Conservation (phyloP, 305 asterid species). For the Salvia sclarea region DNA sequence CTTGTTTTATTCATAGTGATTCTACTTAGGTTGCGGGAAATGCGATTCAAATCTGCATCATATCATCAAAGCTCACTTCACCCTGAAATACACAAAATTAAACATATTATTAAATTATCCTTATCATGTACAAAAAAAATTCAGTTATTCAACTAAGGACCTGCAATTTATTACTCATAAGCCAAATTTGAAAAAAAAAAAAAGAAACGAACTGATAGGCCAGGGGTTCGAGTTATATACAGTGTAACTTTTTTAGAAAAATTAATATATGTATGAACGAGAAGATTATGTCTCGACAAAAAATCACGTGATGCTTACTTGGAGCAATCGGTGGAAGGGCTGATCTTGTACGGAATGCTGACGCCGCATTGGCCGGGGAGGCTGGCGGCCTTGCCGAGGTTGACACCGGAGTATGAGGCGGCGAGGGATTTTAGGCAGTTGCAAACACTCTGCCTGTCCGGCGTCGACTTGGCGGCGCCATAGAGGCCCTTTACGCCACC, state of each 20-base stretch:
- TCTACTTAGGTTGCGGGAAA: background rate
- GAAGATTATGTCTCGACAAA: no score
- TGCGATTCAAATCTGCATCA: background rate
- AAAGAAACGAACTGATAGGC: no score
- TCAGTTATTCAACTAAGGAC: background rate
- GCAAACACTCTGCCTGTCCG: conserved; percentile 20
- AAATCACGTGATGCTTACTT: background rate
- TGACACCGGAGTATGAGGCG: background rate
- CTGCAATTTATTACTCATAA: no score
- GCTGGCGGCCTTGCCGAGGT: conserved; percentile 13
- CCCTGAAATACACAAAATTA: background rate
- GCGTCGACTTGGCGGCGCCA: conserved; percentile 13
- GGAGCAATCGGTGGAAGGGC: conserved; percentile 32
- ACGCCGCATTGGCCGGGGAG: conserved; percentile 28
- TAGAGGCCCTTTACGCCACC: conserved; percentile 5
- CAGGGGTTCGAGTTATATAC: no score
- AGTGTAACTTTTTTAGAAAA: no score
- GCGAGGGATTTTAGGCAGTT: conserved; percentile 7
- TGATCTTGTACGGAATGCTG: conserved; percentile 31
- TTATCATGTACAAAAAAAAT: no score
- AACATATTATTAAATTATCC: background rate
- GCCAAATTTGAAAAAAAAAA: no score
- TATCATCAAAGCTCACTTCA: background rate
- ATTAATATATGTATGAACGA: no score
- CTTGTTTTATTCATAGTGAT: background rate